A percentile compares a stretch with the other conserved stretches of the same genome.
These are phyloP conservation scores for Paulinella micropora DNA, from an alignment of 78 protist species.

Conservation along the genomic window DNA sequence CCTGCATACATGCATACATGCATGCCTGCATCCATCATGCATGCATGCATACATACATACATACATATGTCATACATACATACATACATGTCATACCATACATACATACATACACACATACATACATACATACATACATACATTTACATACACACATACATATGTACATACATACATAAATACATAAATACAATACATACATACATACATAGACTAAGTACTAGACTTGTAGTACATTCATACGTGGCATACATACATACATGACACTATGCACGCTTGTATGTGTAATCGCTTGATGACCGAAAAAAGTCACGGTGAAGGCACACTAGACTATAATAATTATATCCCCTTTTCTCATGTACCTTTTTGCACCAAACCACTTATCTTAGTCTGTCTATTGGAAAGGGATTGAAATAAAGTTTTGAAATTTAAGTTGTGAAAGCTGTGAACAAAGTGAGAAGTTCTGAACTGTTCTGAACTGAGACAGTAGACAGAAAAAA, in stretches of 20 bases:
- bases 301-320: background rate
- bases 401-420: too few species aligned
- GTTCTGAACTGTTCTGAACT: too few species aligned
- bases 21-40: background rate
- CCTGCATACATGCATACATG: background rate
- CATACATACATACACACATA: background rate
- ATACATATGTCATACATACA: background rate
- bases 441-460: too few species aligned
- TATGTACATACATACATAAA: background rate
- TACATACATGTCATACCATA: background rate
- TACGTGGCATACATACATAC: background rate
- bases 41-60: background rate
- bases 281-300: background rate
- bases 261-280: background rate
- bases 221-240: background rate
- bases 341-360: too few species aligned
- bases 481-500: too few species aligned
- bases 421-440: too few species aligned
- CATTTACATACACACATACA: background rate
- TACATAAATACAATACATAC: background rate
- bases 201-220: background rate
- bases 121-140: background rate
- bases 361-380: too few species aligned
- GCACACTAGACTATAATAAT: too few species aligned
- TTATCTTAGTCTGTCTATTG: too few species aligned